Evolutionary conservation across 1,139 yeast genomes (phyloP).

Genomic region (Geotrichum siamense): DNA sequence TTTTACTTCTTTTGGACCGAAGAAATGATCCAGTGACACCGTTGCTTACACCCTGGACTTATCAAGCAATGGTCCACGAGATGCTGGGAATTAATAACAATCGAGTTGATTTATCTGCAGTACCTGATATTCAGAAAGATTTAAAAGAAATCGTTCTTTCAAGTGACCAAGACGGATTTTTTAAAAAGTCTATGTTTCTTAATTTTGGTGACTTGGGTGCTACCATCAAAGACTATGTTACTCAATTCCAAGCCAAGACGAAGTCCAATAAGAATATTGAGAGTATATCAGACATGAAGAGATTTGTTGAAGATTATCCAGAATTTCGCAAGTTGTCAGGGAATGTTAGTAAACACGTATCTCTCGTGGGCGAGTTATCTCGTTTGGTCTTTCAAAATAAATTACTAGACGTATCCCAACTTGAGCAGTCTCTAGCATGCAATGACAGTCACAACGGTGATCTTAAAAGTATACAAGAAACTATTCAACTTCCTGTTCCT

Average conservation of each 20-base stretch:
- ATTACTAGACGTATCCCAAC: slow-evolving; percentile 80
- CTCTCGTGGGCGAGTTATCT: slow-evolving; percentile 80
- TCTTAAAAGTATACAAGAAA: slow-evolving; percentile 40
- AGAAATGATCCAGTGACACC: slow-evolving; percentile 91
- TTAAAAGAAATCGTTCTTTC: slow-evolving; percentile 56
- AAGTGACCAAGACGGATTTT: slow-evolving; percentile 67
- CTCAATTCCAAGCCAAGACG: slow-evolving; percentile 72
- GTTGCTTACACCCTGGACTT: slow-evolving; percentile 89
- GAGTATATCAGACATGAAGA: slow-evolving; percentile 80
- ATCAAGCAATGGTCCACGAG: slow-evolving; percentile 96
- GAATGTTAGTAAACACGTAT: slow-evolving; percentile 89
- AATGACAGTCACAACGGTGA: slow-evolving; percentile 51
- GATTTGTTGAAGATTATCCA: slow-evolving; percentile 85
- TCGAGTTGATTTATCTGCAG: slow-evolving; percentile 55
- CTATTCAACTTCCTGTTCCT: slow-evolving; percentile 33
- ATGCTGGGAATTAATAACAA: slow-evolving; percentile 74
- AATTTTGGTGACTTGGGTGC: slow-evolving; percentile 96
- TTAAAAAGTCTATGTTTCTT: slow-evolving; percentile 68
- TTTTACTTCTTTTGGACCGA: slow-evolving; percentile 73
- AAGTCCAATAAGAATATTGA: slow-evolving; percentile 64
- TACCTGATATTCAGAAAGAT: slow-evolving; percentile 43
- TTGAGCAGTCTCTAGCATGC: slow-evolving; percentile 79
- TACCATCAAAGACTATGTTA: slow-evolving; percentile 75
- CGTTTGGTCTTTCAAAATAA: slow-evolving; percentile 50
- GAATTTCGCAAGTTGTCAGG: slow-evolving; percentile 83